Evolutionary conservation across 768 basidiomycete species (phyloP), one percentile per base, ranked within the genome.

Genomic region (Amanita polypyramis): DNA sequence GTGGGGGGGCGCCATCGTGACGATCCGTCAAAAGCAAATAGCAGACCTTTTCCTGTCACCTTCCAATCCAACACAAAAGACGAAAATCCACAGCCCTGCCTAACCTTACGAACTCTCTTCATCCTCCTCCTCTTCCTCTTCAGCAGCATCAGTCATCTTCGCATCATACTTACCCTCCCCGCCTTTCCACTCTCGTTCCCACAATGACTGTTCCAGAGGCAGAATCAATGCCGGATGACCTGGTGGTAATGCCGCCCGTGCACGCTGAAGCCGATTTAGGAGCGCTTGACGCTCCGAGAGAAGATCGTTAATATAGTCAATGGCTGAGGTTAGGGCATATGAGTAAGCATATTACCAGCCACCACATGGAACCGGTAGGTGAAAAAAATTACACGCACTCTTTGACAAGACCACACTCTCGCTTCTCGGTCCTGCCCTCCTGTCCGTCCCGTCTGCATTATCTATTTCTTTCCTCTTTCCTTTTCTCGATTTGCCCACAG

Each of bases 361-460:
- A 20, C 37, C 25, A 39, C n/a, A n/a, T n/a, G n/a, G n/a, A 20
- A 4, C 14, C 14, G 10, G 9, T 3, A n/a, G 10, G 15, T 2
- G 23, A 30, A 23, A 50, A 48, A 51, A 47, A 37, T 33, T n/a
- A 29, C 14, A 73, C 88, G 57, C 58, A 94, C 92, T 90, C 65
- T 94, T 92, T 33, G 78, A 76, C 33, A 95, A 64, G 3, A 95
- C 91, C 38, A 94, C 77, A 50, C 90, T 89, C 67, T 95, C 92
- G 61, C 91, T 94, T 57, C 85, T 73, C 5, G 93, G 90, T 1
- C 92, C 93, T 0, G 88, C 86, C 21, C 93, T 70, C 9, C 92
- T 91, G 56, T 94, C 92, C 4, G 76, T 55, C 64, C 78, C 80
- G 56, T 85, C 80, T 3, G 75, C 79, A 14, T 70, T 72, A 37